Evolutionary conservation across 2,329 filamentous ascomycete genomes (phyloP).

Genomic region (Phialophora chinensis): DNA sequence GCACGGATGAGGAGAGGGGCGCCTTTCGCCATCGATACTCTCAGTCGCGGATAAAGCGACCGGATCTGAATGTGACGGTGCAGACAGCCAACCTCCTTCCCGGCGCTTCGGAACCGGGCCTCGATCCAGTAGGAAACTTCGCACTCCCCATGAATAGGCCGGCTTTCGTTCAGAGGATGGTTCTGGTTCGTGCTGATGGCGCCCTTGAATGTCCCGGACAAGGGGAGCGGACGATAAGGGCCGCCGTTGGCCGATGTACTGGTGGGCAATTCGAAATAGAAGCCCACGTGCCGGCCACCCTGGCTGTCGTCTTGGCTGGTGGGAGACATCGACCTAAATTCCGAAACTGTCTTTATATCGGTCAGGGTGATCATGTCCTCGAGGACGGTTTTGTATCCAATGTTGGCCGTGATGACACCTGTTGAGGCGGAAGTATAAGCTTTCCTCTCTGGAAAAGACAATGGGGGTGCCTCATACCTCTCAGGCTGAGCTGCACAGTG

Average conservation of each 20-base stretch:
- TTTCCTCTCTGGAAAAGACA: background rate
- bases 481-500: conserved; percentile 29
- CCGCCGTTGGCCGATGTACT: conserved; percentile 9
- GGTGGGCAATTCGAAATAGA: conserved; percentile 34
- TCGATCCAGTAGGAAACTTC: conserved; percentile 36
- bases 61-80: conserved; percentile 22
- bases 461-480: conserved; percentile 20
- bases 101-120: conserved; percentile 25
- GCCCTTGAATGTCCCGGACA: conserved; percentile 24
- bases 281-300: conserved; percentile 23
- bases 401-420: conserved; percentile 31
- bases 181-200: conserved; percentile 13
- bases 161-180: conserved; percentile 26
- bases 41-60: conserved; percentile 25
- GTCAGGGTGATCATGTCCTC: conserved; percentile 36
- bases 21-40: conserved; percentile 11
- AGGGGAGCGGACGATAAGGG: conserved; percentile 24
- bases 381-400: conserved; percentile 24
- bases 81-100: conserved; percentile 27
- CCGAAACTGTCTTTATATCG: conserved; percentile 28
- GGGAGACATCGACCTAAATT: conserved; percentile 18
- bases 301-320: conserved; percentile 7
- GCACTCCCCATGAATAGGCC: conserved; percentile 23
- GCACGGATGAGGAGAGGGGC: conserved; percentile 23
- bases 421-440: background rate